Evolutionary conservation across 306 rosid species (phyloP), one percentile per base, ranked within the genome.

Genomic region (Ceratonia siliqua): DNA sequence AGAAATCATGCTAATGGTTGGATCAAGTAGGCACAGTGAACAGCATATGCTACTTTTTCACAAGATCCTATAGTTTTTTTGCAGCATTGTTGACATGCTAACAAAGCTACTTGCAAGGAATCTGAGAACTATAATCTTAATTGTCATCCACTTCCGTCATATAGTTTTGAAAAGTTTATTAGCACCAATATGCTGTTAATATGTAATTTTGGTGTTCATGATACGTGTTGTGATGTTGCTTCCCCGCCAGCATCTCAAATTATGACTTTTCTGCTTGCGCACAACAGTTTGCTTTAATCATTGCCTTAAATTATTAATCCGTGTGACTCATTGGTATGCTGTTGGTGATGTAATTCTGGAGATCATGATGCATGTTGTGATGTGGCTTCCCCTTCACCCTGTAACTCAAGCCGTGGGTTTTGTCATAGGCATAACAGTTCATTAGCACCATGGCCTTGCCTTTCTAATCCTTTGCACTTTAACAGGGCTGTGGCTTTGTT

Each of bases 401-500:
- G 20, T 14, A 50, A 28, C 59, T 54, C 74, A 54, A 76, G 42
- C 41, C 45, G 6, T 11, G 22, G 2, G 13, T 71, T 70, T 52
- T 61, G 22, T 52, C 8, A 18, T 42, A 30, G 17, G 5, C 24
- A 42, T 39, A 18, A 18, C 18, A 36, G 36, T 21, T 58, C 28
- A 55, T 5, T 24, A 5, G 28, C 39, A 20, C 5, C 35, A 6
- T 80, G 68, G 3, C 21, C 27, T 2, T 38, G 5, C 21, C 14
- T 32, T 68, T 5, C 75, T 70, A 11, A 53, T 55, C 15, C 41
- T 48, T 49, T 67, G 62, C 25, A 24, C 24, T 77, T 53, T 66
- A 49, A 55, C 92, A 95, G 99, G 90, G 66, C 56, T 5, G 82
- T 78, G 74, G 87, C 89, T 71, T 77, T 74, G 81, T 42, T 84